phyloP scores from a whole-genome alignment of 2,329 filamentous ascomycete genomes.

The Colletotrichum godetiae region DNA sequence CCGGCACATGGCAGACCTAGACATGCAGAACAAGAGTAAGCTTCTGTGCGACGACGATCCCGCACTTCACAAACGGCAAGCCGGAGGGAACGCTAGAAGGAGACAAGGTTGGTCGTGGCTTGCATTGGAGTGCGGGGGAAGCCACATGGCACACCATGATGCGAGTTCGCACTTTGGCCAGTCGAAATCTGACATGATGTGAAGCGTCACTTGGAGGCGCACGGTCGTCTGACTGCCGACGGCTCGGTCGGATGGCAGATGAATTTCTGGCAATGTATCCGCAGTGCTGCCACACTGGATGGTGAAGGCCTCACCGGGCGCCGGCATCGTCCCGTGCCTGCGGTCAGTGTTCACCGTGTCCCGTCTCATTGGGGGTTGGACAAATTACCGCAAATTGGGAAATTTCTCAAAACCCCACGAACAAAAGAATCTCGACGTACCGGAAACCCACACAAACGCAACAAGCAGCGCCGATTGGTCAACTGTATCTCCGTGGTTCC shows the following conservation, averaged over 20 bases:
- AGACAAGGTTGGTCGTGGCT: background rate
- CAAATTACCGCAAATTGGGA: slow-evolving; percentile 16
- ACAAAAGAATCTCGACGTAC: background rate
- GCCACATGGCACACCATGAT: background rate
- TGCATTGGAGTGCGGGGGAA: slow-evolving; percentile 12
- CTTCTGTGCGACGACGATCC: background rate
- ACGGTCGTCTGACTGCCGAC: background rate
- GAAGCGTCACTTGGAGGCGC: background rate
- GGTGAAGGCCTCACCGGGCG: background rate
- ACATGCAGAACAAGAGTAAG: background rate
- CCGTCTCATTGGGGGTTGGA: background rate
- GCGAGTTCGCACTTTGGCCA: background rate
- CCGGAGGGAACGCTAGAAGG: slow-evolving; percentile 1
- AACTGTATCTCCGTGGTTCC: background rate
- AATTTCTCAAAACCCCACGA: slow-evolving; percentile 10
- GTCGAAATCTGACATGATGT: background rate
- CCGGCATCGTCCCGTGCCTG: slow-evolving; percentile 1
- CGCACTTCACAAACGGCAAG: background rate
- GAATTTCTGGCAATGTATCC: background rate
- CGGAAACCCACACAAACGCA: background rate
- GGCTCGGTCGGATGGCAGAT: slow-evolving; percentile 9
- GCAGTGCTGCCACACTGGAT: background rate
- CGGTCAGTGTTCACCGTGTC: background rate
- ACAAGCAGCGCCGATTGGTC: slow-evolving; percentile 14
- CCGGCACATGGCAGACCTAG: background rate